Evolutionary conservation across 208 protist genomes (phyloP), one percentile per base, ranked within the genome.

Genomic region (Crithidia bombi): DNA sequence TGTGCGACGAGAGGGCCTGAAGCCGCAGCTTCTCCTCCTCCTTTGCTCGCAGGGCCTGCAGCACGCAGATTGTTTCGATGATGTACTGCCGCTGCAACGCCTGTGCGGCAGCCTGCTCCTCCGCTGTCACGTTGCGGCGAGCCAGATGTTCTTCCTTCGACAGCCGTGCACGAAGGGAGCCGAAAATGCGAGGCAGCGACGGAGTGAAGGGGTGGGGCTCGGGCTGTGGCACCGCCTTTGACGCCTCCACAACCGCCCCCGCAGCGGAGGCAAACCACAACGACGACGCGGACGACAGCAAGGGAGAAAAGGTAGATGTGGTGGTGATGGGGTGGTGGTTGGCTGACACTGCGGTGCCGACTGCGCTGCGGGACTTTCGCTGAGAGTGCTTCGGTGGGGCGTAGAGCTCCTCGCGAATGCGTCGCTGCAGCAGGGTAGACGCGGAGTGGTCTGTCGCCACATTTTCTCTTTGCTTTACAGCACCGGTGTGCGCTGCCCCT

Each of bases 331-430:
- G 10, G 5, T 43, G 19, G 35, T 3, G 4, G 52, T 25, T n/a
- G n/a, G n/a, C n/a, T n/a, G n/a, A n/a, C n/a, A n/a, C n/a, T n/a
- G n/a, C n/a, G n/a, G n/a, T n/a, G n/a, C n/a, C n/a, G n/a, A n/a
- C n/a, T n/a, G n/a, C n/a, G 28, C 30, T 43, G 52, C 33, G 19
- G 26, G 25, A 33, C 1, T 5, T 30, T 12, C 25, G 4, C 32
- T 64, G n/a, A 0, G 38, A n/a, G 21, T 56, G 23, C 47, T 56
- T 73, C 19, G 62, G 69, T 14, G 69, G 38, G 12, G 69, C 65
- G 65, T 81, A 81, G 35, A 81, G 75, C 9, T 81, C 68, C 23
- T 73, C 58, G 12, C 69, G 75, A 21, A 71, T 47, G 15, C 35
- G 43, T 11, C 67, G 75, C 65, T 64, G 63, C 75, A 73, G 46